Conservation (phyloP, 1,284 basidiomycete species). For the Chiua sp. region DNA sequence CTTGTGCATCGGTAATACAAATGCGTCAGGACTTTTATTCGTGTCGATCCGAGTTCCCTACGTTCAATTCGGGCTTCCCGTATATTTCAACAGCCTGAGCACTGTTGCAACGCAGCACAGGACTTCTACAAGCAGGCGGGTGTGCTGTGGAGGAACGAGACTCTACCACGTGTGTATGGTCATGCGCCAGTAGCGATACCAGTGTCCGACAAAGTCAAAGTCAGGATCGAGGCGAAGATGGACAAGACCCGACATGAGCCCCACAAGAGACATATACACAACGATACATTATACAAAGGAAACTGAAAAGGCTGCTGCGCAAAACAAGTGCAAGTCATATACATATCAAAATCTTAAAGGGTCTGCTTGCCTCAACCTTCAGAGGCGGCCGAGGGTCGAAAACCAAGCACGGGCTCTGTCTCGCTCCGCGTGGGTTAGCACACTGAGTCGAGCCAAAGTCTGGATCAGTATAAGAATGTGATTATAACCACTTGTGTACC, state of each 20-base stretch:
- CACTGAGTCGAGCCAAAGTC: background rate
- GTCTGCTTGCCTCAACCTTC: constrained; percentile 13
- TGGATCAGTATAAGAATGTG: background rate
- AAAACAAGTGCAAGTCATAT: background rate
- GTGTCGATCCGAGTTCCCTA: too few species aligned
- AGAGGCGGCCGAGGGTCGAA: constrained; percentile 11
- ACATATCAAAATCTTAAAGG: constrained; percentile 11
- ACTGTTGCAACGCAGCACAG: too few species aligned
- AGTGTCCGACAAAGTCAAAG: constrained; percentile 93
- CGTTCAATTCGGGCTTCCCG: too few species aligned
- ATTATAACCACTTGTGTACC: constrained; percentile 19
- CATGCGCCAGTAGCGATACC: constrained; percentile 60
- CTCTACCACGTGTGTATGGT: too few species aligned
- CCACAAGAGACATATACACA: background rate
- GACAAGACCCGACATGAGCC: constrained; percentile 60
- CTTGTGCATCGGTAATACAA: too few species aligned
- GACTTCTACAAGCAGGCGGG: too few species aligned
- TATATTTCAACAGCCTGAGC: too few species aligned
- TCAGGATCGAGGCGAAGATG: constrained; percentile 92
- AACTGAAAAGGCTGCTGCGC: background rate
- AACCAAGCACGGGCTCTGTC: background rate
- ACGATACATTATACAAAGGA: background rate
- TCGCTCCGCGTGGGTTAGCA: background rate
- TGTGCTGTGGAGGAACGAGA: too few species aligned
- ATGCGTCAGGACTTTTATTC: too few species aligned